phyloP scores from a whole-genome alignment of 1,284 basidiomycete genomes.

The Wallemia mellicola region DNA sequence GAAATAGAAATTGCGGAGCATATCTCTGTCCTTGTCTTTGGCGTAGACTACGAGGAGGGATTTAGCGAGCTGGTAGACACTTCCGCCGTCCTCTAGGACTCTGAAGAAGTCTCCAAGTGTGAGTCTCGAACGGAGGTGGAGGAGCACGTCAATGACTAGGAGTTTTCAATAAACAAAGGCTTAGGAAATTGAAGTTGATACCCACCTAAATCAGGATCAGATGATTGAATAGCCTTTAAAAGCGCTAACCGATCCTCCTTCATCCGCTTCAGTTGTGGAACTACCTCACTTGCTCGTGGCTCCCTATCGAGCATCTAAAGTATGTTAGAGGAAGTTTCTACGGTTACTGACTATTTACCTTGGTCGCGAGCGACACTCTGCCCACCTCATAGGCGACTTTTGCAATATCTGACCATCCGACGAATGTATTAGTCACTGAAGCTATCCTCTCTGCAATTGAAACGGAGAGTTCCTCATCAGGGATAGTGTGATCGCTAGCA shows the following conservation, averaged over 20 bases:
- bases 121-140: slow-evolving; percentile 22
- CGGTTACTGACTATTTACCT: slow-evolving; percentile 22
- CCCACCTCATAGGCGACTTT: slow-evolving; percentile 79
- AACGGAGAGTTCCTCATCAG: slow-evolving; percentile 44
- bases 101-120: slow-evolving; percentile 80
- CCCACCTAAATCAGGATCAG: slow-evolving; percentile 75
- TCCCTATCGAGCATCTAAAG: slow-evolving; percentile 67
- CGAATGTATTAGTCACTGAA: slow-evolving; percentile 26
- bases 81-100: slow-evolving; percentile 62
- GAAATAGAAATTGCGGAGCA: slow-evolving; percentile 88
- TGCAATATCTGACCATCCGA: slow-evolving; percentile 86
- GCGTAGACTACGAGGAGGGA: slow-evolving; percentile 62
- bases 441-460: slow-evolving; percentile 68
- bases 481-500: slow-evolving; percentile 24
- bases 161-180: slow-evolving; percentile 26
- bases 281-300: slow-evolving; percentile 62
- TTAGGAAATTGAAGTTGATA: slow-evolving; percentile 6
- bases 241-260: slow-evolving; percentile 72
- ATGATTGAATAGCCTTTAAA: slow-evolving; percentile 68
- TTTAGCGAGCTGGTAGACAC: slow-evolving; percentile 36
- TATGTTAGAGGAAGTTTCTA: not conserved
- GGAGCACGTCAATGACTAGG: slow-evolving; percentile 24
- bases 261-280: slow-evolving; percentile 73
- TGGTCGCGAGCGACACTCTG: slow-evolving; percentile 52
- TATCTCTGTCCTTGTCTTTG: slow-evolving; percentile 57